phyloP scores from a whole-genome alignment of 2,329 filamentous ascomycete species.

The Drechslerella stenobrocha region DNA sequence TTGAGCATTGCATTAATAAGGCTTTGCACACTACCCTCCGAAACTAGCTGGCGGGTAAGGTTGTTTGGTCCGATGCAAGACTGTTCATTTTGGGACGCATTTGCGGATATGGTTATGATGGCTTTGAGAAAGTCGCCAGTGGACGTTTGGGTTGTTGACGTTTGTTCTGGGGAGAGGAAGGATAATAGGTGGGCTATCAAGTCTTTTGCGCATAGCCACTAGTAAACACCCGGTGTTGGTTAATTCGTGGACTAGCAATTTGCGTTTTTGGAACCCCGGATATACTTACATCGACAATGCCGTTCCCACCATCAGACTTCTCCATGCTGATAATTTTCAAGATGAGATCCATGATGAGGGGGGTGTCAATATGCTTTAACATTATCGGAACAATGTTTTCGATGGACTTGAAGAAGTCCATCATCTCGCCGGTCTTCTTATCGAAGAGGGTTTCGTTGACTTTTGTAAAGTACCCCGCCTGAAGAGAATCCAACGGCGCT shows the following conservation, averaged over 20 bases:
- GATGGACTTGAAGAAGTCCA: slow-evolving; percentile 81
- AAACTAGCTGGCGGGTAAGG: slow-evolving; percentile 90
- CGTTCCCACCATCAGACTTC: slow-evolving; percentile 84
- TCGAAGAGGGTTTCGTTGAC: slow-evolving; percentile 97
- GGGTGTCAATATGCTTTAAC: slow-evolving; percentile 90
- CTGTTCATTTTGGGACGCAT: slow-evolving; percentile 95
- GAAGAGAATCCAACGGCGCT: slow-evolving; percentile 85
- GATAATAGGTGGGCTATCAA: slow-evolving; percentile 84
- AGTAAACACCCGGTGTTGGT: slow-evolving; percentile 50
- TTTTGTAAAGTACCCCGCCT: slow-evolving; percentile 97
- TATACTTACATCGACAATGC: slow-evolving; percentile 82
- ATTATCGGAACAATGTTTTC: slow-evolving; percentile 81
- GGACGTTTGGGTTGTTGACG: slow-evolving; percentile 89
- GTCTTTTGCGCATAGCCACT: slow-evolving; percentile 91
- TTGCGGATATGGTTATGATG: slow-evolving; percentile 97
- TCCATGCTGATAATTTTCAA: slow-evolving; percentile 97
- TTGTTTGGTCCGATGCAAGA: slow-evolving; percentile 99
- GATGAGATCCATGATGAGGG: slow-evolving; percentile 96
- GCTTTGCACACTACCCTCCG: slow-evolving; percentile 75
- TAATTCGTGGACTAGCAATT: too few relatives aligned
- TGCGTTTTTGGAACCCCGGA: slow-evolving; percentile 4
- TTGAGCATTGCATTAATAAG: slow-evolving; percentile 90
- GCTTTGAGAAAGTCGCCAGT: slow-evolving; percentile 97
- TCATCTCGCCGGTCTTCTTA: slow-evolving; percentile 97
- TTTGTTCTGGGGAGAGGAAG: slow-evolving; percentile 81